Conservation (phyloP, 805 yeast species). For the Lipomyces lipofer region DNA sequence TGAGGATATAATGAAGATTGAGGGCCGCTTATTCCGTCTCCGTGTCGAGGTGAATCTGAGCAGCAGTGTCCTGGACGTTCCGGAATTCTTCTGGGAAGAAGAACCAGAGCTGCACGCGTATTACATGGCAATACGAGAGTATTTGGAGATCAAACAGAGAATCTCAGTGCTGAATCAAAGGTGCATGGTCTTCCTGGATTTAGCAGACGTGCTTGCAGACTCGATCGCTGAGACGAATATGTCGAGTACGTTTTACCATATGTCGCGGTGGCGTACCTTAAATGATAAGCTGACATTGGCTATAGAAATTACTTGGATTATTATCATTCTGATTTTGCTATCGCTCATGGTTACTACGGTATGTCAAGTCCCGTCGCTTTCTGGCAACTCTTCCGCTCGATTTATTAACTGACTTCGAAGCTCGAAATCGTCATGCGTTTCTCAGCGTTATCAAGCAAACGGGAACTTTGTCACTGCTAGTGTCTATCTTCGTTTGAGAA, state of each 20-base stretch:
- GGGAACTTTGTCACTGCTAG: too few species aligned
- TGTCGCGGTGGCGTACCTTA: too few species aligned
- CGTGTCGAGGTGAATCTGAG: constrained; percentile 91
- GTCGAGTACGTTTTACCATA: constrained; percentile 49
- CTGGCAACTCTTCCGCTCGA: background rate
- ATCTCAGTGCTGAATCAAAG: constrained; percentile 92
- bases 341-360: constrained; percentile 67
- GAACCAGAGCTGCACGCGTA: constrained; percentile 96
- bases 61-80: constrained; percentile 89
- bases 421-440: constrained; percentile 16
- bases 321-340: constrained; percentile 75
- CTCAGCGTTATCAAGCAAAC: constrained; percentile 10
- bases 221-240: constrained; percentile 91
- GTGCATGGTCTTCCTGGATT: constrained; percentile 89
- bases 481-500: too few species aligned
- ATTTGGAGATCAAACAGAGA: constrained; percentile 90
- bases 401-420: background rate
- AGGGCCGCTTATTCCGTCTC: constrained; percentile 85
- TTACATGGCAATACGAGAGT: constrained; percentile 85
- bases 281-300: background rate
- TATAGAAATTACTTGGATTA: constrained; percentile 71
- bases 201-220: constrained; percentile 89
- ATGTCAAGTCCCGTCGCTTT: constrained; percentile 5
- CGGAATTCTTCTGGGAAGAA: constrained; percentile 91
- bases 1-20: constrained; percentile 79